phyloP scores from a whole-genome alignment of 2,329 filamentous ascomycete genomes.

The Neonectria faginata region DNA sequence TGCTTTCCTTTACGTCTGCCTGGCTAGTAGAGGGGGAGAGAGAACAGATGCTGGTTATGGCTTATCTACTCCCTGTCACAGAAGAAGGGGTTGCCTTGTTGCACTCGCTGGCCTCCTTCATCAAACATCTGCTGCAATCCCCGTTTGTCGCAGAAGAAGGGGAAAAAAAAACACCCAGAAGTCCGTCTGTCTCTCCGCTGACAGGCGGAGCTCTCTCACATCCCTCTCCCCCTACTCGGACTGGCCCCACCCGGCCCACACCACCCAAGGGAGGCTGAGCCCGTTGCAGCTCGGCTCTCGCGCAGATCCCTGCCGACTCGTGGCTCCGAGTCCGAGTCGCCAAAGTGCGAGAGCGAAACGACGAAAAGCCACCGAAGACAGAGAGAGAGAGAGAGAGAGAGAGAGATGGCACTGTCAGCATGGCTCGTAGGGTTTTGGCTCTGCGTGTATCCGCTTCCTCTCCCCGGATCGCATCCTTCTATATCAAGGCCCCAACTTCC shows the following conservation, averaged over 20 bases:
- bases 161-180: no score
- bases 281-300: background rate
- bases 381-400: background rate
- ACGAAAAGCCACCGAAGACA: background rate
- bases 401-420: background rate
- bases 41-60: no score
- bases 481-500: constrained; percentile 25
- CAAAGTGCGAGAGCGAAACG: constrained; percentile 22
- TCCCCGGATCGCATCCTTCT: background rate
- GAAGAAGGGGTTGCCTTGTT: no score
- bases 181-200: constrained; percentile 14
- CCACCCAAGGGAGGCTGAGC: constrained; percentile 3
- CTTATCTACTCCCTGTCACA: no score
- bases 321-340: constrained; percentile 21
- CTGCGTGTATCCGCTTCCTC: background rate
- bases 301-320: constrained; percentile 10
- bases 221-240: background rate
- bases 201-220: constrained; percentile 15
- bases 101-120: no score
- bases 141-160: background rate
- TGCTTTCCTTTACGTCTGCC: no score
- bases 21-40: no score
- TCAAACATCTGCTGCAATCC: no score
- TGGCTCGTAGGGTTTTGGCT: background rate
- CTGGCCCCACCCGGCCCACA: background rate